phyloP scores from a whole-genome alignment of 805 yeast genomes.

The Kregervanrija fluxuum region DNA sequence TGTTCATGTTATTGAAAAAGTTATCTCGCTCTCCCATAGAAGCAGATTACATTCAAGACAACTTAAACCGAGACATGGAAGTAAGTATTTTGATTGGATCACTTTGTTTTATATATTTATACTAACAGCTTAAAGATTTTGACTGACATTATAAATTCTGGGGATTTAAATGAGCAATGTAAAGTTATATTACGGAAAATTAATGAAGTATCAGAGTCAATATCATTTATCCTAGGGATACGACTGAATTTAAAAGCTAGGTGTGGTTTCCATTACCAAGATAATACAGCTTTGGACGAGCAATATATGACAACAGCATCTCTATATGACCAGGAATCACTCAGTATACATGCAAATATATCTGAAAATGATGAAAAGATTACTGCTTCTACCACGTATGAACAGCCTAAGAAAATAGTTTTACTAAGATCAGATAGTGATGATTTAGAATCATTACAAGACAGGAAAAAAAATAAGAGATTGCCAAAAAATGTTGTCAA shows the following conservation, averaged over 20 bases:
- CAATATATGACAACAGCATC: not conserved
- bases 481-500: constrained; percentile 1
- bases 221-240: not conserved
- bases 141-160: not conserved
- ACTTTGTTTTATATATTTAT: not conserved
- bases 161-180: not conserved
- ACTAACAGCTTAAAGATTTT: constrained; percentile 3
- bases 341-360: not conserved
- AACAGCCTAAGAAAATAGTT: not conserved
- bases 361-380: not conserved
- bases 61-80: not conserved
- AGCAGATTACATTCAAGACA: not conserved
- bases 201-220: constrained; percentile 2
- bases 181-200: not conserved
- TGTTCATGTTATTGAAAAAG: not conserved
- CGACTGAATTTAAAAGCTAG: constrained; percentile 1
- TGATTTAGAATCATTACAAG: not conserved
- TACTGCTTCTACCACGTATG: too few relatives aligned
- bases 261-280: not conserved
- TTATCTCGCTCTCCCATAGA: constrained; percentile 1
- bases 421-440: not conserved
- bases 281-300: too few relatives aligned
- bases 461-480: not conserved
- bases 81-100: not conserved
- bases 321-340: not conserved